Evolutionary conservation across 108 stramenopile species (phyloP), one percentile per base, ranked within the genome.

Genomic region (Thalassiosira profunda): DNA sequence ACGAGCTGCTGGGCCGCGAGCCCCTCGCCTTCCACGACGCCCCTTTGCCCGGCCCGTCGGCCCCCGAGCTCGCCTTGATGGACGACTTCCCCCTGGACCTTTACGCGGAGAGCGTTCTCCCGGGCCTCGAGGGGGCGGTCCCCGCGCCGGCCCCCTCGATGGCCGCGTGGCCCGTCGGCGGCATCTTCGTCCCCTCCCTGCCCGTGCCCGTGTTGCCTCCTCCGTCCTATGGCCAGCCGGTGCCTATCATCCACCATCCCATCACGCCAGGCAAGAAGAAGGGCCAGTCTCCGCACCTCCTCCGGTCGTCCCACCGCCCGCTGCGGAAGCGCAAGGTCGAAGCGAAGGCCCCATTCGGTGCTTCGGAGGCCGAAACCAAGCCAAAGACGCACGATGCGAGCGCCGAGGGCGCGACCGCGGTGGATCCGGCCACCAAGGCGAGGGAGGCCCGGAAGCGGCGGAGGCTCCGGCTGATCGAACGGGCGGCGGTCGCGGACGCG

Each of bases 301-400:
- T n/a, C n/a, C n/a, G n/a, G n/a, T n/a, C n/a, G n/a, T 29, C 14
- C 17, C 51, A 17, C 17, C 18, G 29, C 26, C 51, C 51, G 33
- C 33, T 52, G 51, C 29, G 33, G 51, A 52, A 52, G 9, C 51
- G 29, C 7, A 52, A 20, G 10, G 51, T 52, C 26, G 51, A 52
- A 0, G n/a, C n/a, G n/a, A n/a, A n/a, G n/a, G n/a, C n/a, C n/a
- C n/a, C n/a, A n/a, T n/a, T n/a, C n/a, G n/a, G n/a, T n/a, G n/a
- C n/a, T n/a, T n/a, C n/a, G n/a, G n/a, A n/a, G n/a, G n/a, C n/a
- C n/a, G n/a, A n/a, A n/a, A n/a, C n/a, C n/a, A n/a, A n/a, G n/a
- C n/a, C n/a, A n/a, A 52, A 52, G 9, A 1, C 51, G 10, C 5
- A 8, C 7, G 15, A 31, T 12, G 51, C 17, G 15, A 2, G 51